Conservation (phyloP, 306 rosid species). For the Quercus robur region DNA sequence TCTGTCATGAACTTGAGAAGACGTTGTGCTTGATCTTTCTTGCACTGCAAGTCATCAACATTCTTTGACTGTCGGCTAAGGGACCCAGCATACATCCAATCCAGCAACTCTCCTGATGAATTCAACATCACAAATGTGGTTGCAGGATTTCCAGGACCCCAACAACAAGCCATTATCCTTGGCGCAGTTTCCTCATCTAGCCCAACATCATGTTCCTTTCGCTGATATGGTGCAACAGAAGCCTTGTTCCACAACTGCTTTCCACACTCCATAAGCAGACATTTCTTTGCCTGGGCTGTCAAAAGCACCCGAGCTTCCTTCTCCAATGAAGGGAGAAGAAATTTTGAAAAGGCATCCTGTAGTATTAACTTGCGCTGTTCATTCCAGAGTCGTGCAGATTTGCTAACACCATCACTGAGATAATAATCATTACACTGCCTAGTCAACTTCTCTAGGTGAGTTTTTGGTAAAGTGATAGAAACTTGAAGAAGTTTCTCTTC, state of each 20-base stretch:
- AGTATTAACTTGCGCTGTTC: conserved; percentile 92
- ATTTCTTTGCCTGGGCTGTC: conserved; percentile 68
- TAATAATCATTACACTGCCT: conserved; percentile 83
- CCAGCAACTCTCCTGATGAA: conserved; percentile 91
- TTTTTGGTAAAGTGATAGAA: conserved; percentile 78
- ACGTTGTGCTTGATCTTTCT: conserved; percentile 89
- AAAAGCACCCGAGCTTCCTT: conserved; percentile 83
- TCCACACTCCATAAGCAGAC: conserved; percentile 86
- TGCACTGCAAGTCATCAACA: conserved; percentile 75
- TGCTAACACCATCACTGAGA: conserved; percentile 95
- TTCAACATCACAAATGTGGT: conserved; percentile 98
- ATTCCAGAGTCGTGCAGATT: conserved; percentile 95
- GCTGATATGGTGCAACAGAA: conserved; percentile 91
- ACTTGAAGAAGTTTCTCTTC: conserved; percentile 92
- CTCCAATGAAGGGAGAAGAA: conserved; percentile 92
- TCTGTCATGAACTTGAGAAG: conserved; percentile 98
- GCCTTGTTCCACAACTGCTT: conserved; percentile 80
- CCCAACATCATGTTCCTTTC: conserved; percentile 74
- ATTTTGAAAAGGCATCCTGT: conserved; percentile 75
- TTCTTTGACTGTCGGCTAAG: conserved; percentile 82
- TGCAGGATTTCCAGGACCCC: conserved; percentile 98
- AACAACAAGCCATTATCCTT: conserved; percentile 97
- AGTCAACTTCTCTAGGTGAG: conserved; percentile 60
- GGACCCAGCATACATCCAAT: conserved; percentile 84
- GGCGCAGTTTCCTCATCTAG: conserved; percentile 92